These are phyloP conservation scores for Remersonia thermophila DNA, from an alignment of 2,329 filamentous ascomycete genomes.

Conservation along the genomic window DNA sequence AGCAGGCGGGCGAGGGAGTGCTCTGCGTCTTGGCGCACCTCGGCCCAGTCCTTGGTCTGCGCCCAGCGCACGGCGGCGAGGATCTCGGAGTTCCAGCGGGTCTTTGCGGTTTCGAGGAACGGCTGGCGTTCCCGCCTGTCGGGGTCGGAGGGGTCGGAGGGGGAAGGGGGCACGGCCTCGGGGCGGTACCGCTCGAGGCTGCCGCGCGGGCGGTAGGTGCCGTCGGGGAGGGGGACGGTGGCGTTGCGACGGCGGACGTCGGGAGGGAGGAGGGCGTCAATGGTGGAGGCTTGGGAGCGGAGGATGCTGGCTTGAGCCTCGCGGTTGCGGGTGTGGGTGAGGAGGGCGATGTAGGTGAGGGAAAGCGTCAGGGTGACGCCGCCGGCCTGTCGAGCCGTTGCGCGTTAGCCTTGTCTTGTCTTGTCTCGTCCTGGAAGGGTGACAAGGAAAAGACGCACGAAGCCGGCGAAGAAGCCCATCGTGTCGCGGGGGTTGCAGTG, in stretches of 20 bases:
- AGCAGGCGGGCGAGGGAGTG: conserved; percentile 32
- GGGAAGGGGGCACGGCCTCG: conserved; percentile 37
- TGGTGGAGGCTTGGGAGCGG: conserved; percentile 42
- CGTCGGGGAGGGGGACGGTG: conserved; percentile 19
- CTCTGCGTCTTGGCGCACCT: conserved; percentile 47
- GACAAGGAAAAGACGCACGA: conserved; percentile 55
- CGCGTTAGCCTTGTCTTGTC: conserved; percentile 4
- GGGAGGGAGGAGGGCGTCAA: conserved; percentile 32
- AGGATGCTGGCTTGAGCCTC: conserved; percentile 44
- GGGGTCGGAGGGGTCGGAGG: background rate
- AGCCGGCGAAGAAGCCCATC: conserved; percentile 65
- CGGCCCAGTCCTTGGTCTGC: conserved; percentile 53
- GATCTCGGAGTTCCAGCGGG: conserved; percentile 66
- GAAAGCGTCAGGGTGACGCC: conserved; percentile 65
- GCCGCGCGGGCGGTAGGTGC: conserved; percentile 24
- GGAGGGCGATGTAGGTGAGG: conserved; percentile 57
- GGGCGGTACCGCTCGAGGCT: conserved; percentile 27
- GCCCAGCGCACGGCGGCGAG: conserved; percentile 53
- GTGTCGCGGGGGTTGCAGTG: conserved; percentile 7
- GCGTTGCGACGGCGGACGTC: conserved; percentile 15
- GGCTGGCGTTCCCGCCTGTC: background rate
- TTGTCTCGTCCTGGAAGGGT: background rate
- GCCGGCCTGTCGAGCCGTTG: conserved; percentile 43
- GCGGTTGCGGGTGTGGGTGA: conserved; percentile 58
- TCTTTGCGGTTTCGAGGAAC: conserved; percentile 56